Evolutionary conservation across 2,329 filamentous ascomycete species (phyloP), one percentile per base, ranked within the genome.

Genomic region (Nannizzia gypsea): DNA sequence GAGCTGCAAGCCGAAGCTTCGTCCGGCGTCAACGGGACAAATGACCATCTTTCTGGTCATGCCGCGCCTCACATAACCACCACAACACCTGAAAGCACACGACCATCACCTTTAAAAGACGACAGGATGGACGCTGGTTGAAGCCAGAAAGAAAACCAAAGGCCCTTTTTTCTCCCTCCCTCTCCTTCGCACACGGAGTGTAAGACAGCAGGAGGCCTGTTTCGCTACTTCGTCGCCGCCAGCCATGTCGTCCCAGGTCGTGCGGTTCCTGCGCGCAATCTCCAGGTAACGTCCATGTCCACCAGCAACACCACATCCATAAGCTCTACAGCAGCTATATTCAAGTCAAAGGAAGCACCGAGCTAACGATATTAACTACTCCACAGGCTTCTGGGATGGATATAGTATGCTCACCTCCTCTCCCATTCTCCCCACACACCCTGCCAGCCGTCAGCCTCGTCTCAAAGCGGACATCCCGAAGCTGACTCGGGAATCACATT

Each of bases 371-470:
- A 11, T n/a, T 36, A 36, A 36, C 31, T 26, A 60, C 59, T 83
- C 17, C 84, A 81, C 57, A 80, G 77, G 68, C 69, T 87, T 34
- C 82, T 88, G 66, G 88, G 88, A 72, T 90, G 88, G 87, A 75
- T 86, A 69, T 91, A 91, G 76, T 78, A 73, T 66, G 75, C 68
- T 34, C 48, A 44, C 20, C 38, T n/a, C 38, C 28, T 34, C 42
- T 57, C 11, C 13, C 28, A n/a, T 34, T 34, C 28, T 17, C 38
- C 38, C 9, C 15, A 34, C 31, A 5, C 38, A 13, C 38, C 6
- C 13, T n/a, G 6, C 13, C 13, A 13, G 13, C 38, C 15, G n/a
- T 42, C 4, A 42, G 13, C 38, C n/a, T 42, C 13, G 15, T 13
- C 31, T 34, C 31, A 34, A 42, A 13, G 38, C n/a, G 4, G 13